Base-by-base conservation (phyloP, 768 basidiomycete genomes). In the Mycena maculata region DNA sequence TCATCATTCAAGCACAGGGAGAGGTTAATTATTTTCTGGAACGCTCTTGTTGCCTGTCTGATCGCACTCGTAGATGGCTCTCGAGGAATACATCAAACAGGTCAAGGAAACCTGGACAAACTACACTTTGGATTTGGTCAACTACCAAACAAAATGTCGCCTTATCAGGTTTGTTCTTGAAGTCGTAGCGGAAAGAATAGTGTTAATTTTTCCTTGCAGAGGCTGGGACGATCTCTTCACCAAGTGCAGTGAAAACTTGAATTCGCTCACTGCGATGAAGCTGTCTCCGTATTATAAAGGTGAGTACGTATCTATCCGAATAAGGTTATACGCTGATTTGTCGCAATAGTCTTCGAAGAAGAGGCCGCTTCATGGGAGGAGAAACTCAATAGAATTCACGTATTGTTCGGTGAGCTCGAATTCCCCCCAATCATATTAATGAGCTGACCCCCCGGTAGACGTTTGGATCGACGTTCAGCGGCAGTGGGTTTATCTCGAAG, bases 381-480 rank as follows among this genome's bases (percentile, higher is more conserved):
- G 78, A 97, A 96, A 79, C 86, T 98, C 20, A 99, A 98, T 78
- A 88, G 96, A 41, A 92, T 99, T 39, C 97, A 99, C 73, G 96
- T 98, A 33, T 86, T 99, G 12, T 99, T 99, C 74, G 97, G 94
- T 94, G 66, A 73, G 85, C 75, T 1, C 1, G 53, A 52, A 42
- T 60, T 42, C 49, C 31, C 45, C 45, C 56, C 77, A 48, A 66
- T 48, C 8, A 27, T 63, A 36, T 13, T 47, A 33, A 41, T 8
- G 0, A 41, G 41, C 42, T 61, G 30, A 65, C 38, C 2, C 12
- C 15, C 16, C 39, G 47, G 18, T 69, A 95, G 94, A 99, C 79
- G 92, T 99, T 39, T 99, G 98, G 98, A 98, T 99, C 71, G 98
- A 99, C 72, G 98, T 99, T 18, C 98, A 99, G 73, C 90, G 98